Percentiles rank a stretch among this genome's conserved stretches.
phyloP scores from a whole-genome alignment of 129 eudicot species.

The Arctium lappa region DNA sequence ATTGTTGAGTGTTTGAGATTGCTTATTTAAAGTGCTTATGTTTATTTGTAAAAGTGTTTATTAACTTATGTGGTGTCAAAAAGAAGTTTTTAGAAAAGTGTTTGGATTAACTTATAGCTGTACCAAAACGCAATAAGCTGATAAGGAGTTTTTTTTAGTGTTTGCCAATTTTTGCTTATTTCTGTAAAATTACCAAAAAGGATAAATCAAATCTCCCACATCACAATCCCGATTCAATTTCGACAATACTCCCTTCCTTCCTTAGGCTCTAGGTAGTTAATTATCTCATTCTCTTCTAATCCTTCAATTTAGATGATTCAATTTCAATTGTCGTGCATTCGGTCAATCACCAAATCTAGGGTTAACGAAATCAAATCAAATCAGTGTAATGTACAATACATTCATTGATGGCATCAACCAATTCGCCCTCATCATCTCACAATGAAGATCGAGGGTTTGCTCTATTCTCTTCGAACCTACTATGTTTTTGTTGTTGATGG shows the following conservation, averaged over 20 bases:
- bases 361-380: background rate
- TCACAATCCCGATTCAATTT: background rate
- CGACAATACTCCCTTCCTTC: background rate
- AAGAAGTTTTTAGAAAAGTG: too few relatives aligned
- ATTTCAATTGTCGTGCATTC: slow-evolving; percentile 8
- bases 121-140: too few relatives aligned
- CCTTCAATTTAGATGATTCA: slow-evolving; percentile 18
- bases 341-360: slow-evolving; percentile 12
- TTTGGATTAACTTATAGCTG: too few relatives aligned
- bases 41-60: too few relatives aligned
- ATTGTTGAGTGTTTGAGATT: too few relatives aligned
- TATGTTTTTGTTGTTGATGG: slow-evolving; percentile 5
- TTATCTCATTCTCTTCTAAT: background rate
- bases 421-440: background rate
- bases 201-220: background rate
- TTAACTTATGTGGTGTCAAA: too few relatives aligned
- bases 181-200: too few relatives aligned
- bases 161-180: too few relatives aligned
- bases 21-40: too few relatives aligned
- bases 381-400: background rate
- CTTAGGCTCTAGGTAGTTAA: background rate
- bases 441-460: slow-evolving; percentile 21
- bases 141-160: too few relatives aligned
- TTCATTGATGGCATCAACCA: slow-evolving; percentile 20
- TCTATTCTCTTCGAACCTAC: background rate